Evolutionary conservation across 1,284 basidiomycete genomes (phyloP).

Genomic region (Ustilago lituana): DNA sequence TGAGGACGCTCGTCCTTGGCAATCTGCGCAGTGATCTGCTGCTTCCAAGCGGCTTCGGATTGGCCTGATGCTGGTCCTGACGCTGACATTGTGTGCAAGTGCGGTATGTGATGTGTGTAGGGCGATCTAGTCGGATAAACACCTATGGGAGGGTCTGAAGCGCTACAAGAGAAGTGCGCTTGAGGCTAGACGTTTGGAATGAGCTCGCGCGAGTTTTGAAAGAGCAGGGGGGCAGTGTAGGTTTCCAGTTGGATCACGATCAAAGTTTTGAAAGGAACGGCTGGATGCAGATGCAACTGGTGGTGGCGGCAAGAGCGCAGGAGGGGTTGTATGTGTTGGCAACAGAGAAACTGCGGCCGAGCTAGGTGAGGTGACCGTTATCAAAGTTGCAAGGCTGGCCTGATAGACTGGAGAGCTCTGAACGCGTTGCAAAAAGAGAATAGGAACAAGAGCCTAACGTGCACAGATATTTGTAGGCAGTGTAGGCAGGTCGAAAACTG

Average conservation of each 20-base stretch:
- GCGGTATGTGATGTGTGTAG: neutral
- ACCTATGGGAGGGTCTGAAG: neutral
- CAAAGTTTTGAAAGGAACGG: neutral
- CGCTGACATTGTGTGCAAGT: conserved; percentile 47
- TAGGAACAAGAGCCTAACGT: conserved; percentile 12
- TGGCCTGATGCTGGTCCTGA: conserved; percentile 59
- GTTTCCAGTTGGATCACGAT: neutral
- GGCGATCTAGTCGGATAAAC: conserved; percentile 2
- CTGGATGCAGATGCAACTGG: neutral
- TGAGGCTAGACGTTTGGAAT: no score
- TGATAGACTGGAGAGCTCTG: neutral
- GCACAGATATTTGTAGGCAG: conserved; percentile 49
- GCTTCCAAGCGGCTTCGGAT: conserved; percentile 54
- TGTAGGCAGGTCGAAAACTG: conserved; percentile 20
- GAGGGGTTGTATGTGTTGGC: neutral
- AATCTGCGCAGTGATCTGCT: conserved; percentile 47
- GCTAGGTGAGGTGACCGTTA: neutral
- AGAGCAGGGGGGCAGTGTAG: conserved; percentile 3
- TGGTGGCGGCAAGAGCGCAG: neutral
- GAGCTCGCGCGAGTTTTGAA: neutral
- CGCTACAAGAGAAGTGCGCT: neutral
- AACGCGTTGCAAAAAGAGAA: conserved; percentile 1
- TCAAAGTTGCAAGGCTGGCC: conserved; percentile 2
- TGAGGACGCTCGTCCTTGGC: conserved; percentile 64
- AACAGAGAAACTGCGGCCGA: neutral